Percentiles rank a stretch among this genome's conserved stretches.
Evolutionary conservation across 352 stramenopile species (phyloP).

Genomic region (Globisporangium lucens): DNA sequence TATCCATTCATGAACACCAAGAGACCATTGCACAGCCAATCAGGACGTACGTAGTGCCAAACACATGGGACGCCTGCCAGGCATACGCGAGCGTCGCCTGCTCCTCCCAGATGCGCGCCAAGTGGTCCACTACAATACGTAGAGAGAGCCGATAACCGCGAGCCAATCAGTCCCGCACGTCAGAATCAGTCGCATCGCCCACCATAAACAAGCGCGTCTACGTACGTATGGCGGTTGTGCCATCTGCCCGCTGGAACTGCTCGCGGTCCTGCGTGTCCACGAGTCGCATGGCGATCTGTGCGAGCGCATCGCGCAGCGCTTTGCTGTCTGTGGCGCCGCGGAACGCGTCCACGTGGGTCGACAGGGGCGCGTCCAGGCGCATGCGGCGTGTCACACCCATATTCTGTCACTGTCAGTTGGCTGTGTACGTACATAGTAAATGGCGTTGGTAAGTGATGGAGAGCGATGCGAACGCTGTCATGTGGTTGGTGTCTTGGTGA

Average conservation of each 20-base stretch:
- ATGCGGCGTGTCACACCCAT: conserved; percentile 18
- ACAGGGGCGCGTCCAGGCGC: conserved; percentile 29
- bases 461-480: no score
- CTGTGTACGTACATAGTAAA: no score
- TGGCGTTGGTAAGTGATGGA: not conserved
- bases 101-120: conserved; percentile 50
- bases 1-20: no score
- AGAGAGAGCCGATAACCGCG: no score
- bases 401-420: no score
- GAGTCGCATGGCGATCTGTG: conserved; percentile 58
- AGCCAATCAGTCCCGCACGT: no score
- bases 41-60: conserved; percentile 26
- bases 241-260: conserved; percentile 54
- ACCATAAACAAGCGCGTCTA: not conserved
- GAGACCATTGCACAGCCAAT: not conserved
- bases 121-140: conserved; percentile 43
- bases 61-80: conserved; percentile 40
- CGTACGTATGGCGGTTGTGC: conserved; percentile 47
- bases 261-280: conserved; percentile 45
- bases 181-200: no score
- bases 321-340: conserved; percentile 26
- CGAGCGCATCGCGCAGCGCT: conserved; percentile 38
- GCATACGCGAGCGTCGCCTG: conserved; percentile 37
- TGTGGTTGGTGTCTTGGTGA: no score
- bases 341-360: conserved; percentile 43